Conservation (phyloP, 139 green algal genomes). For the Helicosporidium sp. region DNA sequence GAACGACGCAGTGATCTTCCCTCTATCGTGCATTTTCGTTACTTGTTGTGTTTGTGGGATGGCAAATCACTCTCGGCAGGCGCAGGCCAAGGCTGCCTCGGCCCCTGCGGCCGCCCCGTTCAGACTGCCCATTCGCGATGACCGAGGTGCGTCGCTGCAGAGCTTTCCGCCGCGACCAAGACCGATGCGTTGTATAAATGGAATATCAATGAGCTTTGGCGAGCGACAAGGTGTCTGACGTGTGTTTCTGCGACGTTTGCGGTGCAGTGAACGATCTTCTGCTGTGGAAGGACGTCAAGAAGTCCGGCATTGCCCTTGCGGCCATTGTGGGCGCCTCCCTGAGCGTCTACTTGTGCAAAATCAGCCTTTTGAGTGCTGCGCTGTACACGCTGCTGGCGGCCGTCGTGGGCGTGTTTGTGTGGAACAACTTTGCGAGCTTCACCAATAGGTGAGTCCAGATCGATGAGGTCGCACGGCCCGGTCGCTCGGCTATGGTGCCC, state of each 20-base stretch:
- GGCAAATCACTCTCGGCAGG: no score
- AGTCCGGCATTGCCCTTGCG: conserved; percentile 10
- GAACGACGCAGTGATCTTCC: no score
- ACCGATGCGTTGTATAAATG: no score
- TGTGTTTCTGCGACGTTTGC: no score
- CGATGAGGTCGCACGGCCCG: background rate
- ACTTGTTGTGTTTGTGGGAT: no score
- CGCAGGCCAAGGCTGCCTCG: no score
- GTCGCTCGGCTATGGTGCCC: no score
- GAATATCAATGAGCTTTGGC: no score
- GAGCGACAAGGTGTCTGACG: no score
- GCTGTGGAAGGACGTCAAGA: conserved; percentile 28
- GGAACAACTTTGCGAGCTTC: conserved; percentile 20
- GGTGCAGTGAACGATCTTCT: conserved; percentile 32
- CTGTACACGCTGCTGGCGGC: conserved; percentile 9
- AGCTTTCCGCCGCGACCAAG: background rate
- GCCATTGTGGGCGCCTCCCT: conserved; percentile 26
- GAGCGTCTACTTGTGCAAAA: conserved; percentile 7
- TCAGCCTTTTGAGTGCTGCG: conserved; percentile 8
- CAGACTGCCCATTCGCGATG: background rate
- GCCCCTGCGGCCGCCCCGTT: background rate
- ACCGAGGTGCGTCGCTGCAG: background rate
- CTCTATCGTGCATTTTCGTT: no score
- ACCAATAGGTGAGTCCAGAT: conserved; percentile 3
- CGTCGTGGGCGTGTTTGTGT: conserved; percentile 17